Conservation (phyloP, 805 yeast genomes). For the Wickerhamiella allomyrinae region DNA sequence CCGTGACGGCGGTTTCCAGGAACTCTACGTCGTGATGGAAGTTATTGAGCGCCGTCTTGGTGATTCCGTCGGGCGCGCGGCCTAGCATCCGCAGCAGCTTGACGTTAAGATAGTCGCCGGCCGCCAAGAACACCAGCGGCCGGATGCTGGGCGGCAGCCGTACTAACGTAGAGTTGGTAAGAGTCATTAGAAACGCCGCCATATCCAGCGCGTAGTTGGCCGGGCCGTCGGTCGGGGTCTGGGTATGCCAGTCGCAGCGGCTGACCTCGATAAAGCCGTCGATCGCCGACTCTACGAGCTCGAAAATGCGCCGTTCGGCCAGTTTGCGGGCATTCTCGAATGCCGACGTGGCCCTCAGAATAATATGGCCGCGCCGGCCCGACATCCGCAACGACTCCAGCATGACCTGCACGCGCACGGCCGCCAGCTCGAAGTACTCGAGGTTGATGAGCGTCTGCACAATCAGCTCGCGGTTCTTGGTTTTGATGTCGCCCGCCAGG, state of each 20-base stretch:
- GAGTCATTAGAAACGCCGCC: conserved; percentile 69
- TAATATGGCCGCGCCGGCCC: conserved; percentile 28
- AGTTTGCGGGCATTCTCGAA: conserved; percentile 46
- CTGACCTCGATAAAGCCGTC: conserved; percentile 69
- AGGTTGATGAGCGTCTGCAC: conserved; percentile 80
- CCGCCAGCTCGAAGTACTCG: conserved; percentile 70
- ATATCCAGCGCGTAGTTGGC: conserved; percentile 66
- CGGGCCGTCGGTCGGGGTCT: conserved; percentile 37
- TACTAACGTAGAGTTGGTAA: conserved; percentile 72
- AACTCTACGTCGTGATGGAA: conserved; percentile 71
- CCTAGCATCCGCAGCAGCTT: conserved; percentile 47
- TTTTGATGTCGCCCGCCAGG: conserved; percentile 36
- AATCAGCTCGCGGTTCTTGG: conserved; percentile 62
- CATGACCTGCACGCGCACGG: conserved; percentile 41
- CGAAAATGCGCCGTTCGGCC: conserved; percentile 71
- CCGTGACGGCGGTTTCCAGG: conserved; percentile 36
- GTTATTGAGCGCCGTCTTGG: conserved; percentile 49
- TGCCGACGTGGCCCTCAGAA: conserved; percentile 38
- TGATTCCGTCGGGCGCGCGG: conserved; percentile 37
- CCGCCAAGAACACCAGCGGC: conserved; percentile 67
- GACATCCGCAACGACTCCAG: conserved; percentile 28
- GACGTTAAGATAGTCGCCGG: conserved; percentile 70
- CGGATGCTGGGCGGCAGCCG: conserved; percentile 67
- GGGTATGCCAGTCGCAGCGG: conserved; percentile 70
- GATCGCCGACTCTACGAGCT: conserved; percentile 67